Evolutionary conservation across 257 asterid species (phyloP).

Genomic region (Verbena officinalis): DNA sequence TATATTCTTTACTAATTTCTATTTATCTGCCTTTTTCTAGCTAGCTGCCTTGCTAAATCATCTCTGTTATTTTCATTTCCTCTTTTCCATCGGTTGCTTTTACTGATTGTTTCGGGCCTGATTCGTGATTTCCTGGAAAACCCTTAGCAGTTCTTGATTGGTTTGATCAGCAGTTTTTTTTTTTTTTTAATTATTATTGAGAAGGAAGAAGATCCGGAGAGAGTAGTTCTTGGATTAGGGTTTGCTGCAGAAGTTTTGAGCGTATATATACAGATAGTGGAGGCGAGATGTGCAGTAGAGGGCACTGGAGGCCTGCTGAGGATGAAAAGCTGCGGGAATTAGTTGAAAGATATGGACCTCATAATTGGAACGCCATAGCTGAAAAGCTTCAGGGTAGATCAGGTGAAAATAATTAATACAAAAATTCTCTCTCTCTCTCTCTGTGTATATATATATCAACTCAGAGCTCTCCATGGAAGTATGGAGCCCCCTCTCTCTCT

Average conservation of each 20-base stretch:
- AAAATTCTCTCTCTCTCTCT: neutral
- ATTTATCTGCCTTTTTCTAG: slow-evolving; percentile 15
- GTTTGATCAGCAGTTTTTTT: neutral
- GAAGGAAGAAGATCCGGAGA: neutral
- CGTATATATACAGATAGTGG: neutral
- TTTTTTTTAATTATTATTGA: too few species aligned
- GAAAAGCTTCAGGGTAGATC: slow-evolving; percentile 87
- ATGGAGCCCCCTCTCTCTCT: slow-evolving; percentile 6
- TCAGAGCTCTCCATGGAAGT: too few species aligned
- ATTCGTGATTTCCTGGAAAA: neutral
- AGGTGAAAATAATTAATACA: slow-evolving; percentile 55
- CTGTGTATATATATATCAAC: neutral
- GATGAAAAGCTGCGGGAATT: slow-evolving; percentile 79
- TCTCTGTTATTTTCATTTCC: neutral
- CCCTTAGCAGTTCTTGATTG: slow-evolving; percentile 2
- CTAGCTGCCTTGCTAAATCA: neutral
- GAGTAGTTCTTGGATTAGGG: slow-evolving; percentile 14
- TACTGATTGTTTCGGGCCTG: neutral
- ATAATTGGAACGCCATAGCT: slow-evolving; percentile 96
- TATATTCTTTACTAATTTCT: slow-evolving; percentile 23
- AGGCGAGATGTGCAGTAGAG: slow-evolving; percentile 65
- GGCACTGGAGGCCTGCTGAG: slow-evolving; percentile 97
- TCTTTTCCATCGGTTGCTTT: neutral
- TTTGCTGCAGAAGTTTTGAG: slow-evolving; percentile 3
- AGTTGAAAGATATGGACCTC: slow-evolving; percentile 89